Base-by-base conservation (phyloP, 2,329 filamentous ascomycete species). In the Sclerotinia trifoliorum region DNA sequence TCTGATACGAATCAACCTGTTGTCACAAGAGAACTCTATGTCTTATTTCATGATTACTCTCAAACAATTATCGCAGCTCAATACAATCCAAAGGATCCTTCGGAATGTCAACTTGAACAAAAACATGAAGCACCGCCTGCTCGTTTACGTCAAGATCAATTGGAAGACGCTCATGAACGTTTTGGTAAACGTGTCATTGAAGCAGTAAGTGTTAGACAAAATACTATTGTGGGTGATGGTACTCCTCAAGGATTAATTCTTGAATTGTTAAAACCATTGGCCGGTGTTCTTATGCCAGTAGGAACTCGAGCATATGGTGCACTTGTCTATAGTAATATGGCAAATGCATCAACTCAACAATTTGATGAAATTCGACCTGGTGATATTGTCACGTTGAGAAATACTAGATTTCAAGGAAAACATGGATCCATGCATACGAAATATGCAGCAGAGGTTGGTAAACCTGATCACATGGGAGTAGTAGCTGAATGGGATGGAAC, bases 401-500 rank as follows among this genome's bases (percentile, higher is more conserved):
- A 97, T 75, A 91, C 94, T 51, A 91, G 89, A 73, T 97, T 99
- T 81, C 93, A 97, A 79, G 95, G 95, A 69, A 96, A 97, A 79
- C 92, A 94, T 74, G 95, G 95, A 1, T 86, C 93, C 5, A 94
- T 99, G 91, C 94, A 98, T 78, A 90, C 92, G 73, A 98, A 97
- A 79, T 99, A 99, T 79, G 89, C 85, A 61, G 83, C 88, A 65
- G 95, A 99, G 74, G 92, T 97, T 1, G 94, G 93, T 72, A 95
- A 92, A 78, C 87, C 87, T 5, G 92, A 86, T 13, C 95, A 99
- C 76, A 94, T 98, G 0, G 95, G 87, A 2, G 82, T 99, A 2
- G 94, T 99, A 5, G 87, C 93, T 13, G 95, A 99, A 78, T 99
- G 95, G 95, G 95, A 99, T 78, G 95, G 95, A 3, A 96, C 93